Evolutionary conservation across 169 alveolate species (phyloP), one percentile per base, ranked within the genome.

Genomic region (Babesia ovis): DNA sequence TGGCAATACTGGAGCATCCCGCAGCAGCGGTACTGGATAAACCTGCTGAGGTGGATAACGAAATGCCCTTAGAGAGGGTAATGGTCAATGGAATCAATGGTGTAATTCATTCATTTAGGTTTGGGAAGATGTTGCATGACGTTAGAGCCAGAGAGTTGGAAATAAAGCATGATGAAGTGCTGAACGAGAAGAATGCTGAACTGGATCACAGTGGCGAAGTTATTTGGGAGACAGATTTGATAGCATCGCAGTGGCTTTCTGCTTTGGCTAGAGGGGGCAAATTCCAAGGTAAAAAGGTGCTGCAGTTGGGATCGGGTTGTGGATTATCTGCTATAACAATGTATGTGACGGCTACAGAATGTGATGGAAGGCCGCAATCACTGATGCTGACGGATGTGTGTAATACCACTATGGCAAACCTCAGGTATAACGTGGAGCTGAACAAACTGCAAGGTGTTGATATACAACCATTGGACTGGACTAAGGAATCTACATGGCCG

Each of bases 271-370:
- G 54, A 0, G 58, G 54, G 25, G 70, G 70, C 16, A 35, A 41
- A 37, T 85, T 85, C 61, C 34, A 27, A 31, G 76, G 75, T 57
- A 85, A 80, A 48, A 39, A 29, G n/a, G 77, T 83, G 8, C 64
- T 88, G 51, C 90, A 88, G 61, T 51, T 88, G 42, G 93, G 93
- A 8, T 73, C 89, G 25, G 93, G 93, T 3, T 77, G 90, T 72
- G 93, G 89, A 2, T 67, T 88, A 11, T 74, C 73, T 2, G 85
- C 83, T 20, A 61, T 88, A 22, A 60, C 93, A 0, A 25, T 87
- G 32, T 71, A 75, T 31, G 55, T 73, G 1, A 48, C 77, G 29
- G 69, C 89, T 12, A 34, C 46, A 41, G 11, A 55, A 35, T 39
- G 42, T 46, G 50, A 27, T 0, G 43, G 27, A 8, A 35, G 50